Conservation (phyloP, 1,284 basidiomycete genomes). For the Clitocybe nebularis region DNA sequence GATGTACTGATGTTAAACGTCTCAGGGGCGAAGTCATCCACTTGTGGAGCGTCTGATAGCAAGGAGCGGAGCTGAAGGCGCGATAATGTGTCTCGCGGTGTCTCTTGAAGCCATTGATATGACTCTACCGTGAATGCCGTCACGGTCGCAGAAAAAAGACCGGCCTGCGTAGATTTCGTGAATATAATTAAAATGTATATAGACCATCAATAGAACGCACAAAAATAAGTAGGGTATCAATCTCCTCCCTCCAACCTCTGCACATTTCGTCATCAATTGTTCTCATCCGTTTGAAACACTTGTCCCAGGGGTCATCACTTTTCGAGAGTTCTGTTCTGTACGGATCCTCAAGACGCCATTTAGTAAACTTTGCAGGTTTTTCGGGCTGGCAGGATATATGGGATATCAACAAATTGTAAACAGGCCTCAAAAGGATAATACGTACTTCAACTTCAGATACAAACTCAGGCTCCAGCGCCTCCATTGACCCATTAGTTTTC, state of each 20-base stretch:
- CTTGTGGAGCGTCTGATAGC: background rate
- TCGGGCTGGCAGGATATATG: too few species aligned
- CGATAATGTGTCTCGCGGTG: background rate
- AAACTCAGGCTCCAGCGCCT: too few species aligned
- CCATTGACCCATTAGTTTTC: too few species aligned
- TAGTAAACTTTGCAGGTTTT: too few species aligned
- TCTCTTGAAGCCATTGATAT: background rate
- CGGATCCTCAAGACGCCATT: background rate
- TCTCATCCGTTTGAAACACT: background rate
- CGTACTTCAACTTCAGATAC: too few species aligned
- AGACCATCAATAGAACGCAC: background rate
- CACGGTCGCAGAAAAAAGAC: background rate
- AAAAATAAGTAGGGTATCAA: background rate
- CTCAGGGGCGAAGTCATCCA: background rate
- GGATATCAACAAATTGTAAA: too few species aligned
- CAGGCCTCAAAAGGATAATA: too few species aligned
- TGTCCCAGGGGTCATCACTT: background rate
- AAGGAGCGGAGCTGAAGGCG: background rate
- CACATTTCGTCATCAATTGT: background rate
- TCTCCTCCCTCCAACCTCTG: background rate
- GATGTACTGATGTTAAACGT: too few species aligned
- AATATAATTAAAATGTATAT: background rate
- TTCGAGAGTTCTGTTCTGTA: background rate
- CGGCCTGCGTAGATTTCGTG: background rate
- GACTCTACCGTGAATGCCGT: background rate